A percentile compares a stretch with the other conserved stretches of the same genome.
Conservation (phyloP, 2,329 filamentous ascomycete genomes). For the Trichoderma gracile region DNA sequence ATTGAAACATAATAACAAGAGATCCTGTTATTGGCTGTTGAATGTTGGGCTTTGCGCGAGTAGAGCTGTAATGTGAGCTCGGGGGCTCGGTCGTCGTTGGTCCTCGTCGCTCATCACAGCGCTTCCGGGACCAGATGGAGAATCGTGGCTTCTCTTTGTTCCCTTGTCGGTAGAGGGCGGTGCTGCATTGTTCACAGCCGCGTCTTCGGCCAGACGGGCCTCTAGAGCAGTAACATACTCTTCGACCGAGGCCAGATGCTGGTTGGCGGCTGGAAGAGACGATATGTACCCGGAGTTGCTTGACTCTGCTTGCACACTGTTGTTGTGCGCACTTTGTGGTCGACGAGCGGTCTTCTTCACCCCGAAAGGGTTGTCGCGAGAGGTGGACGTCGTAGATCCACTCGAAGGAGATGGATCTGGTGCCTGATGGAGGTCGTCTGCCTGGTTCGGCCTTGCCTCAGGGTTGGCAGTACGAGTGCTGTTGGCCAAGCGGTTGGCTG, state of each 20-base stretch:
- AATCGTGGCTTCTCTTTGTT: conserved; percentile 49
- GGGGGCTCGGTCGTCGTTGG: conserved; percentile 38
- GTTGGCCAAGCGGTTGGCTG: conserved; percentile 39
- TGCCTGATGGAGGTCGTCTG: not conserved
- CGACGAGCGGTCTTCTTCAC: not conserved
- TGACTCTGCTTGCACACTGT: not conserved
- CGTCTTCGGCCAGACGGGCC: conserved; percentile 20
- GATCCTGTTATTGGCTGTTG: not conserved
- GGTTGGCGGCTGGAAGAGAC: not conserved
- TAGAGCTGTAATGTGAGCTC: conserved; percentile 31
- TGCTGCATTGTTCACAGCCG: not conserved
- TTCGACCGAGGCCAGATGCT: conserved; percentile 4
- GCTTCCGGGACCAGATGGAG: conserved; percentile 49
- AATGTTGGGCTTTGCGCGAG: conserved; percentile 14
- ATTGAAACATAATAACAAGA: not conserved
- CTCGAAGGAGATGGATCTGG: conserved; percentile 2
- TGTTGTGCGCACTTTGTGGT: not conserved
- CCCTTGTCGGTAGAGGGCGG: conserved; percentile 37
- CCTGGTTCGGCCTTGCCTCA: not conserved
- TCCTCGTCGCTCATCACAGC: conserved; percentile 52
- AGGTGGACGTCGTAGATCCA: not conserved
- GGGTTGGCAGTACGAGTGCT: not conserved
- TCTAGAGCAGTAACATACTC: not conserved
- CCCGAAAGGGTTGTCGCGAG: not conserved
- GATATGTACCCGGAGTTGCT: not conserved